A percentile compares a stretch with the other conserved stretches of the same genome.
These are phyloP conservation scores for Plectosphaerella sp. DNA, from an alignment of 2,329 filamentous ascomycete species.

Conservation along the genomic window DNA sequence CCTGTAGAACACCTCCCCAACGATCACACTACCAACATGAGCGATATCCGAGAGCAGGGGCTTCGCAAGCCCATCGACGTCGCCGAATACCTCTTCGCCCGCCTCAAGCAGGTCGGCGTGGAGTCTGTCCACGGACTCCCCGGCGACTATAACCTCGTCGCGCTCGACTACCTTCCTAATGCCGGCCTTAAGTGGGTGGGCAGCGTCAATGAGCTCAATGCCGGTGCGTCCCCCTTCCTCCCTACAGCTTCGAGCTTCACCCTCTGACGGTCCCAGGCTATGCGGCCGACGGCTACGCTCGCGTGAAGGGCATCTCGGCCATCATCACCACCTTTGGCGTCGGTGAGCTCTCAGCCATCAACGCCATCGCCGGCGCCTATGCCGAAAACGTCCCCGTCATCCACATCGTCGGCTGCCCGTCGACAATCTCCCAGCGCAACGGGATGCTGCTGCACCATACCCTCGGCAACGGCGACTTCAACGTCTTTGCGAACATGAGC, in stretches of 20 bases:
- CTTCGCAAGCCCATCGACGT: conserved; percentile 52
- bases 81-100: conserved; percentile 63
- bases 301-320: conserved; percentile 66
- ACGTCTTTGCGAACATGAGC: conserved; percentile 78
- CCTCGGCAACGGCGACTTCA: conserved; percentile 74
- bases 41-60: conserved; percentile 34
- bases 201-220: conserved; percentile 70
- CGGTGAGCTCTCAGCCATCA: conserved; percentile 68
- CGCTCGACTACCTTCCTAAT: conserved; percentile 61
- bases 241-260: conserved; percentile 4
- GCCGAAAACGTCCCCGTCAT: conserved; percentile 69
- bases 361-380: conserved; percentile 69
- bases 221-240: conserved; percentile 42
- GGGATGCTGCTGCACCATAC: conserved; percentile 60
- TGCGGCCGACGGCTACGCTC: conserved; percentile 75
- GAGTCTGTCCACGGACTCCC: conserved; percentile 65
- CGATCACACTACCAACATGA: conserved; percentile 11
- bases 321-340: conserved; percentile 75
- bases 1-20: background rate
- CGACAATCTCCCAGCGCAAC: conserved; percentile 41
- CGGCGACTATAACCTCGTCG: conserved; percentile 68
- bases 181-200: conserved; percentile 60
- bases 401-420: conserved; percentile 58
- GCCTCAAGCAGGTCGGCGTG: conserved; percentile 60
- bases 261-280: conserved; percentile 47